Percentiles rank a stretch among this genome's conserved stretches.
These are phyloP conservation scores for Forsythia suspensa DNA, from an alignment of 257 asterid genomes.

Conservation along the genomic window DNA sequence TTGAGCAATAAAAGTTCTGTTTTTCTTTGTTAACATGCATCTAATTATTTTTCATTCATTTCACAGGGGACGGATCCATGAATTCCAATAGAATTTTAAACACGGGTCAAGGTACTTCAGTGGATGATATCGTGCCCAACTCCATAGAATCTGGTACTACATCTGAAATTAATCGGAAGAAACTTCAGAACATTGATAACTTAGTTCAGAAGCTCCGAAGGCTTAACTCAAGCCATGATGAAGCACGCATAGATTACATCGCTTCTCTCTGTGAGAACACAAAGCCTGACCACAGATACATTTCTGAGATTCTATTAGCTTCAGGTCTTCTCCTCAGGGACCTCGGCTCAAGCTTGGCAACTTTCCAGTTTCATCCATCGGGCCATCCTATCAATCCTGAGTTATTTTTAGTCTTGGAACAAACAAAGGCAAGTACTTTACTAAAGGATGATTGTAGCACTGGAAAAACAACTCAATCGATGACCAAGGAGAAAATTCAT, in stretches of 20 bases:
- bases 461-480: constrained; percentile 31
- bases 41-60: constrained; percentile 17
- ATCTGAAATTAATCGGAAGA: constrained; percentile 52
- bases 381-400: constrained; percentile 93
- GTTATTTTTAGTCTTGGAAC: constrained; percentile 90
- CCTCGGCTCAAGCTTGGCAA: constrained; percentile 58
- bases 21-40: background rate
- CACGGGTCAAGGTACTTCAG: constrained; percentile 22
- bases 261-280: constrained; percentile 86
- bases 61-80: constrained; percentile 45
- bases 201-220: constrained; percentile 81
- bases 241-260: constrained; percentile 84
- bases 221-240: constrained; percentile 89
- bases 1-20: background rate
- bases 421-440: constrained; percentile 59
- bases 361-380: constrained; percentile 78
- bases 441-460: constrained; percentile 32
- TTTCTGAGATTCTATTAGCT: constrained; percentile 85
- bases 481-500: constrained; percentile 40
- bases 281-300: constrained; percentile 76
- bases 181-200: constrained; percentile 72
- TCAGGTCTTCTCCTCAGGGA: constrained; percentile 93
- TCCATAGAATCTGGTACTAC: constrained; percentile 33
- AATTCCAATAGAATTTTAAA: constrained; percentile 25
- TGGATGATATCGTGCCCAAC: constrained; percentile 23